These are phyloP conservation scores for Pisolithus marmoratus DNA, from an alignment of 768 basidiomycete species.

Conservation along the genomic window DNA sequence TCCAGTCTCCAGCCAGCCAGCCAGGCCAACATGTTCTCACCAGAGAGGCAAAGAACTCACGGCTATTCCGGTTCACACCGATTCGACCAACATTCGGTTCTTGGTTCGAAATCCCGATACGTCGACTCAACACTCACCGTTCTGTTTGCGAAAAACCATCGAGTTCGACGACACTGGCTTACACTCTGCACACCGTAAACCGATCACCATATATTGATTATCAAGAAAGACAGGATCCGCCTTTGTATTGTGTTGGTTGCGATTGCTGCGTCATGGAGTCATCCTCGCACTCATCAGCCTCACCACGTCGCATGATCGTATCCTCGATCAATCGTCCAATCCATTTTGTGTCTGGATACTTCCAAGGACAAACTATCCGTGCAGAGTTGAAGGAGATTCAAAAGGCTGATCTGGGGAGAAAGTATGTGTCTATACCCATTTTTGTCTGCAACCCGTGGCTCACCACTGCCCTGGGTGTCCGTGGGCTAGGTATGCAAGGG, in stretches of 20 bases:
- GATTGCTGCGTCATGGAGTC: slow-evolving; percentile 13
- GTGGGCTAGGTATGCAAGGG: slow-evolving; percentile 50
- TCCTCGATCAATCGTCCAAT: slow-evolving; percentile 38
- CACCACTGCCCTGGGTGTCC: slow-evolving; percentile 1
- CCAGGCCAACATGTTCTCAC: neutral
- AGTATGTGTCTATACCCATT: slow-evolving; percentile 34
- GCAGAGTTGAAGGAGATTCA: slow-evolving; percentile 56
- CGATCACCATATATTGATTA: neutral
- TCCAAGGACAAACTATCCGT: slow-evolving; percentile 50
- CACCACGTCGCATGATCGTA: slow-evolving; percentile 21
- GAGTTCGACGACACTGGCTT: neutral
- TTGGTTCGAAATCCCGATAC: neutral
- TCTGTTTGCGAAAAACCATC: neutral
- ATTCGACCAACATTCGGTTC: neutral
- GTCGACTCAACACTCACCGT: neutral
- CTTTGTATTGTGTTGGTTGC: neutral
- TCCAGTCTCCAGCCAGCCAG: neutral
- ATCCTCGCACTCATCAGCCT: slow-evolving; percentile 9
- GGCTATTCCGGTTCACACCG: neutral
- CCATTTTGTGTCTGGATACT: slow-evolving; percentile 53
- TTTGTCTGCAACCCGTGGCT: slow-evolving; percentile 1
- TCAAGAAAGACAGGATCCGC: neutral
- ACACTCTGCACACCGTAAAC: neutral
- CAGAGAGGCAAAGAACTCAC: neutral
- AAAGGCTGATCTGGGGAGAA: slow-evolving; percentile 62